Evolutionary conservation across 148 eudicot species (phyloP).

Genomic region (Dianthus caryophyllus): DNA sequence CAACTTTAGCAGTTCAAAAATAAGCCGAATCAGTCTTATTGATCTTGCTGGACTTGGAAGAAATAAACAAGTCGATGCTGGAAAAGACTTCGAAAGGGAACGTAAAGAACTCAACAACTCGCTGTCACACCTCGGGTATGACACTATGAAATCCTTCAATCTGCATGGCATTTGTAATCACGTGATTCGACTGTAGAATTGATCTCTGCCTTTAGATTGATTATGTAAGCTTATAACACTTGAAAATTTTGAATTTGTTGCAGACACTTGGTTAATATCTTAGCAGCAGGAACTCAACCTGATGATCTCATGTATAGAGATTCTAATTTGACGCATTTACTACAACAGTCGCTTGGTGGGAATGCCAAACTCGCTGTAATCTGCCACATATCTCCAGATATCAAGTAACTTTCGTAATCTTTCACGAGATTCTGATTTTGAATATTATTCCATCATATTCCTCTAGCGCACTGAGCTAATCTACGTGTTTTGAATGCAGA

Average conservation of each 20-base stretch:
- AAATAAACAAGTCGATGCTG: constrained; percentile 50
- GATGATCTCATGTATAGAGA: constrained; percentile 48
- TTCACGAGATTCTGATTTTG: too few species aligned
- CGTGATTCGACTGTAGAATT: too few species aligned
- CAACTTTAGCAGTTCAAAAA: constrained; percentile 80
- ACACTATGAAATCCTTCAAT: neutral
- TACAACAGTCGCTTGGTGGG: constrained; percentile 85
- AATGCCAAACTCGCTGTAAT: constrained; percentile 78
- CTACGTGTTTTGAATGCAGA: constrained; percentile 6
- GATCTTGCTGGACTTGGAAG: constrained; percentile 82
- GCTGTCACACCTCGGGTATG: constrained; percentile 82
- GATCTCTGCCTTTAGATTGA: too few species aligned
- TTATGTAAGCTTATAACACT: too few species aligned
- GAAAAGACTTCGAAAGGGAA: constrained; percentile 53
- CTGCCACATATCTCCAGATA: constrained; percentile 66
- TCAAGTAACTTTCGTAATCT: constrained; percentile 41
- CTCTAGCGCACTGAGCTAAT: neutral
- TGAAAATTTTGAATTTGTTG: constrained; percentile 10
- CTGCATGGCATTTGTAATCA: too few species aligned
- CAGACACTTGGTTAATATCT: constrained; percentile 74
- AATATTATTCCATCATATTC: too few species aligned
- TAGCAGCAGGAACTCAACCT: constrained; percentile 51
- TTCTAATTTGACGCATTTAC: constrained; percentile 69
- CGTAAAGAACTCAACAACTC: constrained; percentile 71
- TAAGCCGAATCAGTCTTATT: constrained; percentile 75